Conservation (phyloP, 2,329 filamentous ascomycete species). For the Hawksworthiomyces lignivorus region DNA sequence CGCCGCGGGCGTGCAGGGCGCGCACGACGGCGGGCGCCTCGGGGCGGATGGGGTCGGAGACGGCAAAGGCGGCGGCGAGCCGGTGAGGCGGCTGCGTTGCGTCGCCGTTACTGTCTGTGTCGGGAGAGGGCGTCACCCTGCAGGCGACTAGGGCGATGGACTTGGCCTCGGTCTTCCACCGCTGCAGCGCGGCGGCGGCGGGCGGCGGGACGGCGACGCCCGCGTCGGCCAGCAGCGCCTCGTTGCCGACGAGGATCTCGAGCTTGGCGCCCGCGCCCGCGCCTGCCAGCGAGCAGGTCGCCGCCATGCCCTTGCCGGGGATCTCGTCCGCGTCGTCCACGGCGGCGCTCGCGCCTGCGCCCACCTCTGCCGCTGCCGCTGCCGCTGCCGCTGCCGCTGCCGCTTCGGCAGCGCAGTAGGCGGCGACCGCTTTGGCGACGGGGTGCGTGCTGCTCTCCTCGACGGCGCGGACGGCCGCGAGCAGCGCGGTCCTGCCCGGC, state of each 20-base stretch:
- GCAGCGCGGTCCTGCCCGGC: slow-evolving; percentile 26
- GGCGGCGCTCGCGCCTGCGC: too few species aligned
- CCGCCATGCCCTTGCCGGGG: slow-evolving; percentile 63
- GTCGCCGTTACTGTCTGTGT: too few species aligned
- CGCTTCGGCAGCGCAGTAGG: slow-evolving; percentile 42
- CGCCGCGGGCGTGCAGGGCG: slow-evolving; percentile 55
- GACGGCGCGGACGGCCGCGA: slow-evolving; percentile 50
- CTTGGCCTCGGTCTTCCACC: slow-evolving; percentile 57
- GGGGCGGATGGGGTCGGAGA: slow-evolving; percentile 72
- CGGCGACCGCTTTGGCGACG: slow-evolving; percentile 61
- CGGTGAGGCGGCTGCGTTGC: slow-evolving; percentile 17
- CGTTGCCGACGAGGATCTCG: slow-evolving; percentile 63
- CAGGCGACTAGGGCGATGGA: slow-evolving; percentile 55
- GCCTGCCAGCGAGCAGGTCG: slow-evolving; percentile 29
- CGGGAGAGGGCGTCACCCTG: too few species aligned
- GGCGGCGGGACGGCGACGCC: slow-evolving; percentile 30
- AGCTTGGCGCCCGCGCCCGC: slow-evolving; percentile 22
- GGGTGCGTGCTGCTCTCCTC: slow-evolving; percentile 71
- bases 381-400: slow-evolving; percentile 9
- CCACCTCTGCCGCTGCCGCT: too few species aligned
- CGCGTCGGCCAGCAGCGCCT: slow-evolving; percentile 54
- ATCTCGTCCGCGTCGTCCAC: slow-evolving; percentile 55
- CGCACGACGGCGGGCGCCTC: slow-evolving; percentile 60
- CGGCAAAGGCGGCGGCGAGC: slow-evolving; percentile 61
- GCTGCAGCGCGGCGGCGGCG: slow-evolving; percentile 32